These are phyloP conservation scores for Euphrasia arctica DNA, from an alignment of 305 asterid genomes.

Conservation along the genomic window DNA sequence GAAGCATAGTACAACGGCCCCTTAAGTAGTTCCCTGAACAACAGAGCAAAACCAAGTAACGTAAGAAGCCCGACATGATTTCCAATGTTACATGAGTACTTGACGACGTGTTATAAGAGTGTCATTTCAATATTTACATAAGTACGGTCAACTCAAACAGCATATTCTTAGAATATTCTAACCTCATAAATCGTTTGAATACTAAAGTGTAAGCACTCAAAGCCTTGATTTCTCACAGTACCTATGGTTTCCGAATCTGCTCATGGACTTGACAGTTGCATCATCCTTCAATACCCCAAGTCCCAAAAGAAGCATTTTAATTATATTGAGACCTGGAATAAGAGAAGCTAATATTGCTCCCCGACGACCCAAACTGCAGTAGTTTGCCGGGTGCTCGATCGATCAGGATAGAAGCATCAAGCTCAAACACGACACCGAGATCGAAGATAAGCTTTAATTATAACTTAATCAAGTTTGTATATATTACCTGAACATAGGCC, in stretches of 20 bases:
- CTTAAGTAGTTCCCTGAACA: conserved; percentile 82
- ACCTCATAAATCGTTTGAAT: too few species aligned
- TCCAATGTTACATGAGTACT: too few species aligned
- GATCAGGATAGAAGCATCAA: background rate
- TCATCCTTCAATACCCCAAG: conserved; percentile 84
- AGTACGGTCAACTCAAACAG: too few species aligned
- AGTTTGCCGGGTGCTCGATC: conserved; percentile 28
- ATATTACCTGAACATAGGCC: conserved; percentile 96
- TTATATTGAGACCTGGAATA: conserved; percentile 64
- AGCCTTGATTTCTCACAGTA: conserved; percentile 22
- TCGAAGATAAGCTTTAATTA: conserved; percentile 8
- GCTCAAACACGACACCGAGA: background rate
- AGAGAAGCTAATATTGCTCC: conserved; percentile 79
- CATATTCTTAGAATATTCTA: too few species aligned
- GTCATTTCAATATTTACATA: too few species aligned
- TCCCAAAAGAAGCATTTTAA: conserved; percentile 80
- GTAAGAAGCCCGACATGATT: conserved; percentile 15
- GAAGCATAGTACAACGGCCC: conserved; percentile 91
- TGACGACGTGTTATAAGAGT: too few species aligned
- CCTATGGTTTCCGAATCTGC: conserved; percentile 93
- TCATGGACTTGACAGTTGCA: conserved; percentile 91
- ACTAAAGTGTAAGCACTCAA: too few species aligned
- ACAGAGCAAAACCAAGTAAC: conserved; percentile 16
- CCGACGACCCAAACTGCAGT: conserved; percentile 63
- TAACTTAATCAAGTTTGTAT: background rate